These are phyloP conservation scores for Hypomyces perniciosus DNA, from an alignment of 2,329 filamentous ascomycete genomes.

Conservation along the genomic window DNA sequence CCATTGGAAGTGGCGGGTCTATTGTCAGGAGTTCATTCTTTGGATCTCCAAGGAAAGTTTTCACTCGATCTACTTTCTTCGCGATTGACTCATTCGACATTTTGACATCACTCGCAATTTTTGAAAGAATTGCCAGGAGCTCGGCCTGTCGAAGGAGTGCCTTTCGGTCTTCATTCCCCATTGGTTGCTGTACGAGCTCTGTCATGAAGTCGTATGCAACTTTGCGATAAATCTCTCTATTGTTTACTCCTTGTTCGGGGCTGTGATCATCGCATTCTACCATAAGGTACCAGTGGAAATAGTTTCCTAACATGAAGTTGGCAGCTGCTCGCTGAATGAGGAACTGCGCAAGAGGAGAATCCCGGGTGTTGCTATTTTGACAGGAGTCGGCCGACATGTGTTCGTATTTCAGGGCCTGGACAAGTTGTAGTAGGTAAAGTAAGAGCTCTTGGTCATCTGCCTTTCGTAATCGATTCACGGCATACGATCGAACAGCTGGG, in stretches of 20 bases:
- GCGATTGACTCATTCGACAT: constrained; percentile 70
- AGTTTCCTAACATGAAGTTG: constrained; percentile 89
- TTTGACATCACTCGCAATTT: constrained; percentile 83
- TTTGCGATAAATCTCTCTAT: constrained; percentile 82
- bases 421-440: constrained; percentile 85
- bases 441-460: constrained; percentile 88
- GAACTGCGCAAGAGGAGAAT: constrained; percentile 85
- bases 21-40: constrained; percentile 83
- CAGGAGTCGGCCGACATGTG: constrained; percentile 56
- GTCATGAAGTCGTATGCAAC: constrained; percentile 96
- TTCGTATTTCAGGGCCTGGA: constrained; percentile 94
- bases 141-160: constrained; percentile 82
- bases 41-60: constrained; percentile 76
- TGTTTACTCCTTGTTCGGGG: constrained; percentile 65
- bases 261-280: constrained; percentile 89
- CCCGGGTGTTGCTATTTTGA: constrained; percentile 52
- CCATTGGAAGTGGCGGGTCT: constrained; percentile 79
- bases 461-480: constrained; percentile 85
- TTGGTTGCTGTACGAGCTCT: constrained; percentile 66
- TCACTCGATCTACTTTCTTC: constrained; percentile 77
- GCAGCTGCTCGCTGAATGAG: constrained; percentile 80
- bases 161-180: constrained; percentile 67
- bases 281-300: constrained; percentile 97
- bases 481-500: constrained; percentile 80
- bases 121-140: constrained; percentile 77